Conservation (phyloP, 2,329 filamentous ascomycete genomes). For the Sarocladium kiliense region DNA sequence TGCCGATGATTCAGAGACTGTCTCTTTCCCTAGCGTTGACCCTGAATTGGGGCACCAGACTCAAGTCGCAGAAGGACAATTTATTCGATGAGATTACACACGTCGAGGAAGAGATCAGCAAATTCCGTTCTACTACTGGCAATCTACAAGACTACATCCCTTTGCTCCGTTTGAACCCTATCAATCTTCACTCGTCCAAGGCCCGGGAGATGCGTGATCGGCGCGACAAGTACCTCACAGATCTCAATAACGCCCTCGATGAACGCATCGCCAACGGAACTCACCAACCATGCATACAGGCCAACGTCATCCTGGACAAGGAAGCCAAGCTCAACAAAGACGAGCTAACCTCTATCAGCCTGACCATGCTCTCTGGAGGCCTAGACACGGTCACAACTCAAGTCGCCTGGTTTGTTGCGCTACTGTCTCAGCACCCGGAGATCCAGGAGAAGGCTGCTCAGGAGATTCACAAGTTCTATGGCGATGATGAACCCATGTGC, state of each 20-base stretch:
- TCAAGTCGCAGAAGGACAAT: slow-evolving; percentile 51
- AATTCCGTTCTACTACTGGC: slow-evolving; percentile 54
- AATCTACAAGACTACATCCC: slow-evolving; percentile 60
- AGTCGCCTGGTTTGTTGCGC: slow-evolving; percentile 59
- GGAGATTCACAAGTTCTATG: slow-evolving; percentile 52
- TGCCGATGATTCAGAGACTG: slow-evolving; percentile 64
- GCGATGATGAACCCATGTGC: slow-evolving; percentile 48
- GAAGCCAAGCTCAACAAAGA: slow-evolving; percentile 57
- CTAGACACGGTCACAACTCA: slow-evolving; percentile 63
- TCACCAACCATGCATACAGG: slow-evolving; percentile 61
- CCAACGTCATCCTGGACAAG: slow-evolving; percentile 59
- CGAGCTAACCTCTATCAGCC: slow-evolving; percentile 59
- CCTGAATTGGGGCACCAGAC: slow-evolving; percentile 60
- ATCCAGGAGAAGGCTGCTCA: slow-evolving; percentile 55
- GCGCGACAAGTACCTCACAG: slow-evolving; percentile 54
- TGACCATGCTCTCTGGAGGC: slow-evolving; percentile 65
- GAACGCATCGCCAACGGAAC: slow-evolving; percentile 55
- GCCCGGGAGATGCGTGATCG: slow-evolving; percentile 56
- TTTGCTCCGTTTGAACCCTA: slow-evolving; percentile 53
- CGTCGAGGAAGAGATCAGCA: slow-evolving; percentile 56
- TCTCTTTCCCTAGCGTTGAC: slow-evolving; percentile 58
- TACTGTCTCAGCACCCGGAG: slow-evolving; percentile 54
- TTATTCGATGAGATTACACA: slow-evolving; percentile 60
- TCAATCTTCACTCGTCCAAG: slow-evolving; percentile 51
- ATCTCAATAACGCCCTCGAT: slow-evolving; percentile 53